Evolutionary conservation across 2,329 filamentous ascomycete genomes (phyloP), one percentile per base, ranked within the genome.

Genomic region (Ophioceras dolichostomum): DNA sequence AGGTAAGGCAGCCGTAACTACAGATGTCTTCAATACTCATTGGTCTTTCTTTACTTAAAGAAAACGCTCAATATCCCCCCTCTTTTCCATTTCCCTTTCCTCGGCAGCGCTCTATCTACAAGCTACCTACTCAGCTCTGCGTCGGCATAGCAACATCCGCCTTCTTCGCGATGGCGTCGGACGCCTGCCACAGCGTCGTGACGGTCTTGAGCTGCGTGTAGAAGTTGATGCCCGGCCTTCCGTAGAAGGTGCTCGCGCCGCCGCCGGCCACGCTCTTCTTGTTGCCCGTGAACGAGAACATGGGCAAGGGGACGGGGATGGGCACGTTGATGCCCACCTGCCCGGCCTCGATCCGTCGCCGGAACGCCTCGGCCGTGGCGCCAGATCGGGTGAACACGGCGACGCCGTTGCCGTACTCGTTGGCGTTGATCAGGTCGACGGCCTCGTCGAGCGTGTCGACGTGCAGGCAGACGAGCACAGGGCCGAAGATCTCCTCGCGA

Each of bases 191-290:
- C 56, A 93, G 64, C 47, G 85, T 81, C 37, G 91, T 98, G 34
- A 98, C 91, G 3, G 91, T 98, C 83, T 98, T 96, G 55, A 83
- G 74, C 65, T 96, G 91, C 3, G 91, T 98, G 62, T 94, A 96
- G 57, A 98, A 98, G 55, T 83, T 79, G 56, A 98, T 62, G 18
- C 89, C 91, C 1, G 87, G 85, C 61, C 84, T 83, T 47, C 91
- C 91, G 62, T 98, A 98, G 58, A 98, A 96, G 13, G 87, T 94
- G 64, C 76, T 94, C 27, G 84, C 83, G 43, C 91, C 89, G 37
- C 88, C 88, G 38, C 89, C 91, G 1, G 91, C 91, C 40, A 96
- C 70, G 52, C 79, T 86, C 71, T 83, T 88, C 79, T 98, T 89
- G 67, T 82, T 82, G 32, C 76, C 78, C 20, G 77, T 82, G 57